Evolutionary conservation across 2,329 filamentous ascomycete genomes (phyloP), one percentile per base, ranked within the genome.

Genomic region (Aureobasidium sp.): DNA sequence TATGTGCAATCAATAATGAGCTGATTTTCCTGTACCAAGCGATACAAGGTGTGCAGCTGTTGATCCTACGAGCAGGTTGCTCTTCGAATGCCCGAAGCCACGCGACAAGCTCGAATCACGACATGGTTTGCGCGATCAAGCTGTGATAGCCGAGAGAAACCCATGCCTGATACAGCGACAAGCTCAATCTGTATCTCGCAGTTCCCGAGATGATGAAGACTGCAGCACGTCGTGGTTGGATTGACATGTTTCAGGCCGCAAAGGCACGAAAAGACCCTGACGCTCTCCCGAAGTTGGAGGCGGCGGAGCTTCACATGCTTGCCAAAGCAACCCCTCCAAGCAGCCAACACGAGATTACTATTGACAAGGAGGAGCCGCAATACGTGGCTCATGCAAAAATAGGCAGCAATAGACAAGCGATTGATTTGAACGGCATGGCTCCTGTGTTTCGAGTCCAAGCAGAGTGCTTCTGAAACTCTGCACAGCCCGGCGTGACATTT

Each of bases 221-320:
- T 33, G 35, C 35, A 40, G 19, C 10, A 31, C 19, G 29, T 40
- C 33, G 23, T 35, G 15, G 21, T 27, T 19, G 35, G 35, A 40
- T 51, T 53, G 49, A 27, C 47, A 50, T 50, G 47, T 50, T 31
- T 37, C 47, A 35, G 3, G 8, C n/a, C 19, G 5, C 25, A 37
- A 19, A 19, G 15, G 21, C 35, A 38, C 35, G 23, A n/a, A 2
- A 55, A 43, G 51, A 55, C 51, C 51, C 51, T 55, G 37, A 31
- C 7, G 25, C 1, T 40, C 38, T 27, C 3, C 37, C 13, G 27
- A 33, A 43, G 37, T 29, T 33, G 25, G 27, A 42, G 17, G 25
- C 51, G n/a, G n/a, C 51, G n/a, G n/a, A 55, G 51, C 51, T 55
- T 55, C 51, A 55, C 51, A 55, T 55, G 51, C 33, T 37, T 19